Conservation (phyloP, 257 asterid genomes). For the Scutellaria barbata region DNA sequence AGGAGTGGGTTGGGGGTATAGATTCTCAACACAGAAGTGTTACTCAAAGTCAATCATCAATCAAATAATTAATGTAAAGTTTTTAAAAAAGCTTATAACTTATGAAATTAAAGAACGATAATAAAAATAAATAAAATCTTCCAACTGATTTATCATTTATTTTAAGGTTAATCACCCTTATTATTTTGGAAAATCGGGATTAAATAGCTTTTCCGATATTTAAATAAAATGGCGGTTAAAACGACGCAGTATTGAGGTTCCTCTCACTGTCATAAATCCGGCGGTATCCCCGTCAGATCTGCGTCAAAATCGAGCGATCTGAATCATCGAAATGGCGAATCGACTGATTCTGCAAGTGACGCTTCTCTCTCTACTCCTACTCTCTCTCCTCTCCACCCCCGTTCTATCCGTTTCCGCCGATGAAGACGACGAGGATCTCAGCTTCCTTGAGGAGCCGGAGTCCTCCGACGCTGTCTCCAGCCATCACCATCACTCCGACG, state of each 20-base stretch:
- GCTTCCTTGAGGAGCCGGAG: slow-evolving; percentile 56
- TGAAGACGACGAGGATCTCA: slow-evolving; percentile 62
- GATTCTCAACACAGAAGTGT: too few species aligned
- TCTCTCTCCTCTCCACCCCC: slow-evolving; percentile 40
- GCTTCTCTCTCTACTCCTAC: slow-evolving; percentile 40
- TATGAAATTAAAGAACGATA: too few species aligned
- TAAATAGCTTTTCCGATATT: too few species aligned
- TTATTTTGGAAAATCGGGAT: too few species aligned
- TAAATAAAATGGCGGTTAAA: neutral
- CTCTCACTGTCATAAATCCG: neutral
- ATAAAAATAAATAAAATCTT: too few species aligned
- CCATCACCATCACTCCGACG: slow-evolving; percentile 48
- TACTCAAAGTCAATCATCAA: too few species aligned
- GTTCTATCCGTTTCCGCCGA: slow-evolving; percentile 34
- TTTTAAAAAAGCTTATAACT: too few species aligned
- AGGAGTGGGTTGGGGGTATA: too few species aligned
- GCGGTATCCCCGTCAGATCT: slow-evolving; percentile 19
- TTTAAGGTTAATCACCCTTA: too few species aligned
- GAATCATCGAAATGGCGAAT: slow-evolving; percentile 43
- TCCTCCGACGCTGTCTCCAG: slow-evolving; percentile 31
- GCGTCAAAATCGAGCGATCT: slow-evolving; percentile 24
- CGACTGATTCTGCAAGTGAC: slow-evolving; percentile 35
- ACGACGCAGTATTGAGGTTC: neutral
- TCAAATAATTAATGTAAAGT: too few species aligned
- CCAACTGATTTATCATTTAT: too few species aligned